Base-by-base conservation (phyloP, 371 early-diverging fungal genomes). In the Cokeromyces recurvatus region DNA sequence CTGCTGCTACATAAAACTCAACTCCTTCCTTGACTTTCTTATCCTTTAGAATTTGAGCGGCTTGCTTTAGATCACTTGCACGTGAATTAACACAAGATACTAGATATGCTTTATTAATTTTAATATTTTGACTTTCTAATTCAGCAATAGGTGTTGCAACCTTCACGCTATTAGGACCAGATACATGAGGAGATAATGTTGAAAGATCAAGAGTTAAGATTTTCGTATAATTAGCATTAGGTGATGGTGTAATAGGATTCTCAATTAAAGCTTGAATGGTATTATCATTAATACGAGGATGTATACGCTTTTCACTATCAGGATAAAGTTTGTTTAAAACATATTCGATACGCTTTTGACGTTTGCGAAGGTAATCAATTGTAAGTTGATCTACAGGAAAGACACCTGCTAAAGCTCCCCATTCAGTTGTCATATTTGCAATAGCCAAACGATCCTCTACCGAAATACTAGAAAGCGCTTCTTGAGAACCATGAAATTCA, bases 381-480 rank as follows among this genome's bases (percentile, higher is more conserved):
- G 92, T 89, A 3, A 72, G 57, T 1, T 84, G 73, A 69, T 97
- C 95, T 12, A 92, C 90, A 5, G 94, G 92, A 68, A 97, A 97
- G 2, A 97, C 85, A 43, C 94, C 95, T 16, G 94, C 97, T 14
- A 97, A 77, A 3, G 95, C 95, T 57, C 97, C 97, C 97, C 97
- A 97, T 65, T 97, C 97, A 16, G 97, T 97, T 2, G 97, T 94
- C 97, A 97, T 95, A 67, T 97, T 97, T 53, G 95, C 86, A 53
- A 97, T 92, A 31, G 95, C 90, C 38, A 97, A 78, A 20, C 95
- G 86, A 51, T 94, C 95, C 56, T 94, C 94, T 5, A 95, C 76
- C 0, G 82, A 74, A 46, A 96, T 55, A 3, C 59, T 59, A 15
- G 64, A 58, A 6, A 89, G 68, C 29, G 88, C 91, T 32, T 72